phyloP scores from a whole-genome alignment of 352 stramenopile genomes.

The Phytophthora gonapodyides region DNA sequence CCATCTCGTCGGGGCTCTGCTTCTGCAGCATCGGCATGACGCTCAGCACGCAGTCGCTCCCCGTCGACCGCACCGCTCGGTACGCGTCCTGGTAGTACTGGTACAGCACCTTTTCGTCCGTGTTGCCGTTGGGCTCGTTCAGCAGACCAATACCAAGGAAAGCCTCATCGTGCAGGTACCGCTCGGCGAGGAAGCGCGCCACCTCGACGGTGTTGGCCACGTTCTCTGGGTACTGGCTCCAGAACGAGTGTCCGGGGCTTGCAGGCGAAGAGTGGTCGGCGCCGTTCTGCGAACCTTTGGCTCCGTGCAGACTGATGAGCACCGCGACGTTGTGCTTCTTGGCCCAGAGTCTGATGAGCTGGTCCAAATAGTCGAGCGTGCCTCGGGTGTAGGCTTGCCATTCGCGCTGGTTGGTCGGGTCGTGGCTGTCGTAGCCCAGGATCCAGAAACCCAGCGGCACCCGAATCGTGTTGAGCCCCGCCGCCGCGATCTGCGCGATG shows the following conservation, averaged over 20 bases:
- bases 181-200: conserved; percentile 54
- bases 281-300: conserved; percentile 64
- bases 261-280: conserved; percentile 45
- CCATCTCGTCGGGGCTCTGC: conserved; percentile 61
- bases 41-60: conserved; percentile 71
- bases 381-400: conserved; percentile 46
- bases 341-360: conserved; percentile 51
- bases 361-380: conserved; percentile 51
- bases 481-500: conserved; percentile 49
- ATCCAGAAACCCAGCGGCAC: conserved; percentile 71
- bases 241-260: conserved; percentile 46
- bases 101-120: conserved; percentile 54
- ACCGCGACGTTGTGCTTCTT: conserved; percentile 58
- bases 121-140: conserved; percentile 66
- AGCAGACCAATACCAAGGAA: conserved; percentile 77
- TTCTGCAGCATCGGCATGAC: conserved; percentile 65
- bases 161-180: conserved; percentile 65
- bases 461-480: conserved; percentile 60
- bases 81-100: conserved; percentile 82
- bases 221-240: conserved; percentile 68
- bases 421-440: conserved; percentile 43
- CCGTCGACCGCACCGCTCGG: conserved; percentile 49
- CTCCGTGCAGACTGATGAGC: conserved; percentile 53
- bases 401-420: conserved; percentile 38
- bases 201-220: conserved; percentile 58